These are phyloP conservation scores for Geosmithia morbida DNA, from an alignment of 2,329 filamentous ascomycete species.

Conservation along the genomic window DNA sequence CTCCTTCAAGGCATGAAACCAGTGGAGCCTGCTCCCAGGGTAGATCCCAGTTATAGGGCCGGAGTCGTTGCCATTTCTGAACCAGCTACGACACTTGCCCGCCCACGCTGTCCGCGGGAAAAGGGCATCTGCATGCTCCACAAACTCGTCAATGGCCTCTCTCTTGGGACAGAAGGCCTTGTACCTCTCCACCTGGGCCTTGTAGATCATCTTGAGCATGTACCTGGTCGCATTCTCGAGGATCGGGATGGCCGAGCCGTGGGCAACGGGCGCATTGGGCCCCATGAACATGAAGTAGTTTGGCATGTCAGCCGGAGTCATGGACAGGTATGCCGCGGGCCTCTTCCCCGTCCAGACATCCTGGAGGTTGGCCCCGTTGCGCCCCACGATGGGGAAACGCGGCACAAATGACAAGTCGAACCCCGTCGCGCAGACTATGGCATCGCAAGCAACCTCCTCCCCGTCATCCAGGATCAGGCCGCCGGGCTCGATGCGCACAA, in stretches of 20 bases:
- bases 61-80: slow-evolving; percentile 25
- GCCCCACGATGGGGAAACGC: slow-evolving; percentile 28
- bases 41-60: slow-evolving; percentile 29
- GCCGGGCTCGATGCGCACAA: slow-evolving; percentile 8
- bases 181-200: slow-evolving; percentile 35
- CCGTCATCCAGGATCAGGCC: slow-evolving; percentile 14
- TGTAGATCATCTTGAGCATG: slow-evolving; percentile 30
- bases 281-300: slow-evolving; percentile 16
- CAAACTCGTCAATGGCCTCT: slow-evolving; percentile 34
- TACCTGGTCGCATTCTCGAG: slow-evolving; percentile 37
- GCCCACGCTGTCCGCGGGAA: slow-evolving; percentile 40
- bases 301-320: slow-evolving; percentile 11
- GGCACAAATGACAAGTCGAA: slow-evolving; percentile 12
- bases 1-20: slow-evolving; percentile 30
- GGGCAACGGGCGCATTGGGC: slow-evolving; percentile 18
- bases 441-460: slow-evolving; percentile 6
- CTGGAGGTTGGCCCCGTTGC: slow-evolving; percentile 13
- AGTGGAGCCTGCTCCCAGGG: slow-evolving; percentile 33
- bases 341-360: slow-evolving; percentile 11
- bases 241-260: slow-evolving; percentile 31
- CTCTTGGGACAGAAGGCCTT: slow-evolving; percentile 28
- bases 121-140: slow-evolving; percentile 30
- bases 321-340: slow-evolving; percentile 12
- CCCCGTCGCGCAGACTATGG: slow-evolving; percentile 10
- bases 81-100: slow-evolving; percentile 33